Evolutionary conservation across 1,284 basidiomycete species (phyloP).

Genomic region (Pholiota adiposa): DNA sequence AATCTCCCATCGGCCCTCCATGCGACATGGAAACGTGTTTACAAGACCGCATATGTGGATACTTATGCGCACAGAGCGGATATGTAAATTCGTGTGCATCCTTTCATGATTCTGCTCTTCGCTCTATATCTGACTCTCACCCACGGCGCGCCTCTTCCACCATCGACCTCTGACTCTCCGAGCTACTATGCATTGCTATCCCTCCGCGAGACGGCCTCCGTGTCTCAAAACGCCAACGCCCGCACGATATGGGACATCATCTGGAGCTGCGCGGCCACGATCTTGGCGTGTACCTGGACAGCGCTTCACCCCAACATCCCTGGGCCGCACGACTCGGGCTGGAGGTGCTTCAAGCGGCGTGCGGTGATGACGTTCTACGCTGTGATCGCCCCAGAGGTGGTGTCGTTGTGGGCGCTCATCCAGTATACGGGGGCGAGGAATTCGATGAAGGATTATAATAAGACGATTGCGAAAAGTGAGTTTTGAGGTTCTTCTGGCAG

Average conservation of each 20-base stretch:
- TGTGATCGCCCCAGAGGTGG: slow-evolving; percentile 14
- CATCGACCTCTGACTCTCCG: no score
- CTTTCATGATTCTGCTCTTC: no score
- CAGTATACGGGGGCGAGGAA: slow-evolving; percentile 10
- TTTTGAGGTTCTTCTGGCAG: no score
- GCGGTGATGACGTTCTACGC: slow-evolving; percentile 14
- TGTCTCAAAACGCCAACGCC: neutral
- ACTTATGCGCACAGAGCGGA: no score
- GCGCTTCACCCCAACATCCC: slow-evolving; percentile 22
- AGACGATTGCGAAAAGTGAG: neutral
- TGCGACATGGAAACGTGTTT: no score
- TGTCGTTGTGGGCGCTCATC: slow-evolving; percentile 9
- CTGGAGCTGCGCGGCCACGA: slow-evolving; percentile 20
- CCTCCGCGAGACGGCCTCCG: neutral
- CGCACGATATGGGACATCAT: slow-evolving; percentile 10
- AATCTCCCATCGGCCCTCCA: no score
- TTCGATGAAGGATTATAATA: slow-evolving; percentile 10
- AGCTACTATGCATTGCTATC: neutral
- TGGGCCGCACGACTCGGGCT: slow-evolving; percentile 1
- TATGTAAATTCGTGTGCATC: no score
- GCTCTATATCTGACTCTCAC: no score
- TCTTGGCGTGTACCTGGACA: slow-evolving; percentile 23
- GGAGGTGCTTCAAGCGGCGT: slow-evolving; percentile 1
- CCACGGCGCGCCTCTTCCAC: no score
- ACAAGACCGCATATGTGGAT: no score